These are phyloP conservation scores for Neurospora sp. DNA, from an alignment of 495 filamentous ascomycete species.

Conservation along the genomic window DNA sequence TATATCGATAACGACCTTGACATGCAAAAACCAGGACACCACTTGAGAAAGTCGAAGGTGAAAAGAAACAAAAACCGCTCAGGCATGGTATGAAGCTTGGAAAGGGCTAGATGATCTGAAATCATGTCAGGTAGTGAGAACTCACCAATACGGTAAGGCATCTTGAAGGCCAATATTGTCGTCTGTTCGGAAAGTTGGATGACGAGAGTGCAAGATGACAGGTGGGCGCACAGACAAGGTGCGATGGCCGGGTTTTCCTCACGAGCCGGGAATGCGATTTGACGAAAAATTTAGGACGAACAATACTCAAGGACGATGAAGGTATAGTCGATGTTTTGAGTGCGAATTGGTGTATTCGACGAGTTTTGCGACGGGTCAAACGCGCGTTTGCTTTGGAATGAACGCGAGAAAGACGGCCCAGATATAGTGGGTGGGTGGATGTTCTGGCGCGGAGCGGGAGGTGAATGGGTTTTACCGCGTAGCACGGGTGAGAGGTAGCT, in stretches of 20 bases:
- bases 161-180: constrained; percentile 1
- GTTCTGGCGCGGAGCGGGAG: background rate
- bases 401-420: background rate
- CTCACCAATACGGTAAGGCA: constrained; percentile 31
- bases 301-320: background rate
- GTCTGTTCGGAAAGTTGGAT: background rate
- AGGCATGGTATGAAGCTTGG: background rate
- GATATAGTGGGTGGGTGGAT: background rate
- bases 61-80: background rate
- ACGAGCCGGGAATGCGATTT: no score
- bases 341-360: background rate
- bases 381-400: background rate
- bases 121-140: constrained; percentile 1
- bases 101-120: background rate
- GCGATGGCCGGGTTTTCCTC: background rate
- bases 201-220: background rate
- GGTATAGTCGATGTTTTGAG: background rate
- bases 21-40: background rate
- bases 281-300: background rate
- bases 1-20: background rate
- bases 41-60: background rate
- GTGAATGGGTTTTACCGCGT: background rate
- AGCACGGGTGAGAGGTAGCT: background rate
- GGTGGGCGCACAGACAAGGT: background rate
- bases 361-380: background rate